Base-by-base conservation (phyloP, 2,329 filamentous ascomycete species). In the Xylaria multiplex region DNA sequence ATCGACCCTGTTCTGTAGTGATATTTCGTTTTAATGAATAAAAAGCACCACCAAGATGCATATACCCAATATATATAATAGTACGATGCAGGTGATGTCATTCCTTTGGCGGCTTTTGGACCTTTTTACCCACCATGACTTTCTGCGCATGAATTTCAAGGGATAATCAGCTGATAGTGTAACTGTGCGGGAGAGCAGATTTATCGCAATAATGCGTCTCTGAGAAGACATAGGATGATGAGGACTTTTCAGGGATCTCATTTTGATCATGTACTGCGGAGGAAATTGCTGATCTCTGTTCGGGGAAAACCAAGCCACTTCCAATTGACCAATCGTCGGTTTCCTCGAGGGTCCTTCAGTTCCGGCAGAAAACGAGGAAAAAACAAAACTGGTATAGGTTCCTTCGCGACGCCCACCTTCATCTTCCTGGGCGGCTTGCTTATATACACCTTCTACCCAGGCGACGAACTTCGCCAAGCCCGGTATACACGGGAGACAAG, bases 391-490 rank as follows among this genome's bases (percentile, higher is more conserved):
- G 74, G 74, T 75, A 76, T 73, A 74, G 53, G 73, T 59, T 70
- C 71, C 66, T 66, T 71, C 55, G 69, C 73, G 56, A 70, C 74
- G 48, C 70, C 78, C 60, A 71, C 74, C 59, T 70, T 77, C 59
- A 69, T 78, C n/a, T 59, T 76, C 59, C 64, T 78, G 56, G 73
- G 77, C 71, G 73, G 74, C 59, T 73, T 80, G 70, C 76, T 81
- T 73, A 74, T 79, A 60, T 79, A 78, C 69, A 76, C 76, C 65
- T 73, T 81, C 56, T 80, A 79, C 71, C 80, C 80, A 73, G 75
- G 73, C 74, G 77, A 79, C 73, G 75, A 74, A 69, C 65, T 76
- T 49, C 77, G 69, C 65, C 72, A 60, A 35, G 67, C 72, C 14
- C 69, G 71, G 5, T 66, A 66, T 62, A 59, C 49, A n/a, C 61